phyloP scores from a whole-genome alignment of 495 filamentous ascomycete genomes.

The Penicillium odoratum region DNA sequence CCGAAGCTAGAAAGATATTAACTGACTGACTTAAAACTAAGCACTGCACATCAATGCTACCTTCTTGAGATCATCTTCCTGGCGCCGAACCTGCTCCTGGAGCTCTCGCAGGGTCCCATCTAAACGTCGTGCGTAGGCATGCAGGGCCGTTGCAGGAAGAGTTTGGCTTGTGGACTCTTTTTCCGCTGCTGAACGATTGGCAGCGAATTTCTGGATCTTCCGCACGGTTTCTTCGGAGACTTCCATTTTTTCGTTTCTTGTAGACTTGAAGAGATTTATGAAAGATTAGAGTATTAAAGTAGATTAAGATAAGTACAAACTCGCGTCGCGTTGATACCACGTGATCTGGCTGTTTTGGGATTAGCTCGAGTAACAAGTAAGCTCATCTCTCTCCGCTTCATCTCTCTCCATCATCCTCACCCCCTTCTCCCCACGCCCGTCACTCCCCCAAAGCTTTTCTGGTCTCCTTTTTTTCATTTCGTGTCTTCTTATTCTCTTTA shows the following conservation, averaged over 20 bases:
- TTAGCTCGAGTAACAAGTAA: not conserved
- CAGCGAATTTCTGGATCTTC: conserved; percentile 39
- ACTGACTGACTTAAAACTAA: not conserved
- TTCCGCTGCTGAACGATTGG: conserved; percentile 40
- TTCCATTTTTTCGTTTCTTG: conserved; percentile 28
- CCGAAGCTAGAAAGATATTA: conserved; percentile 38
- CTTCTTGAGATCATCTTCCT: conserved; percentile 61
- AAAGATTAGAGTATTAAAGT: not conserved
- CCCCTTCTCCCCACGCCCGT: conserved; percentile 9
- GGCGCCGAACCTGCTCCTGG: conserved; percentile 61
- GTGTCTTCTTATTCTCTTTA: not conserved
- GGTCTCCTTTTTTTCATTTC: not conserved
- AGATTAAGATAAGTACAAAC: not conserved
- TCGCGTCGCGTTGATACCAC: conserved; percentile 7
- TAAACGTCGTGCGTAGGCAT: conserved; percentile 51
- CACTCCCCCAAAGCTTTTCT: conserved; percentile 8
- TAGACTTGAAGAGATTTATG: not conserved
- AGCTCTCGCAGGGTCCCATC: conserved; percentile 65
- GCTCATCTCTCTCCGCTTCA: conserved; percentile 14
- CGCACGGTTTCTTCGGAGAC: conserved; percentile 33
- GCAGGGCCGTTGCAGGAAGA: conserved; percentile 33
- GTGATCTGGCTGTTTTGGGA: conserved; percentile 5
- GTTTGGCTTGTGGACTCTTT: conserved; percentile 33
- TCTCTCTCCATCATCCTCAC: conserved; percentile 3
- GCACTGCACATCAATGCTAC: conserved; percentile 24